Base-by-base conservation (phyloP, 2,329 filamentous ascomycete species). In the Cladosporium sp. region DNA sequence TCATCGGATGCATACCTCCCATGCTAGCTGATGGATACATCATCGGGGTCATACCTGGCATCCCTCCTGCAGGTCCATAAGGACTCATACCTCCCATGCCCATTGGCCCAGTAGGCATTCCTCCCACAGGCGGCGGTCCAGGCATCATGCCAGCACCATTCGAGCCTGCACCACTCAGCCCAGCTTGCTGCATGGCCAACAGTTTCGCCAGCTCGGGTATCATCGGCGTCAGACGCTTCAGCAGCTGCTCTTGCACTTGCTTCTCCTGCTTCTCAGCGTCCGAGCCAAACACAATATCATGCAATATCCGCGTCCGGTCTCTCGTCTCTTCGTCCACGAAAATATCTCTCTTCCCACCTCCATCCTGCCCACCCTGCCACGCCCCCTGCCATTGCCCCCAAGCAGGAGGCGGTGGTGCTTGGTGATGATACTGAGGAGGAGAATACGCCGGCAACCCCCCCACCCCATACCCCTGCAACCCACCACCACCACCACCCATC, bases 141-240 rank as follows among this genome's bases (percentile, higher is more conserved):
- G 63, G 55, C 61, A 65, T 65, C 30, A 57, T 59, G 32, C 54
- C 57, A 21, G 36, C 60, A 21, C 47, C 55, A 52, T 44, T 60
- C 36, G 54, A 11, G 21, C 32, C 8, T 6, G 8, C 18, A 15
- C 55, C 55, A 41, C 18, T 66, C 61, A 60, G 57, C 7, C 54
- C 32, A 26, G 57, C 38, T 47, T 67, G 60, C 52, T 65, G 67
- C 59, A 51, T 12, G 15, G 34, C 58, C 51, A 69, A 67, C 71
- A 71, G 68, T 59, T 69, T 68, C 28, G 58, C 64, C 62, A 73
- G 54, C 66, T 71, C 68, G 54, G 72, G 72, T 64, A 70, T 62
- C 65, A 72, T 67, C 59, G 73, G 71, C 64, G 70, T 68, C 32
- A 74, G 41, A 21, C 66, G 71, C 62, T 69, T 72, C 34, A 73